Percentiles rank a stretch among this genome's conserved stretches.
phyloP scores from a whole-genome alignment of 495 filamentous ascomycete species.

The Viridothelium virens region DNA sequence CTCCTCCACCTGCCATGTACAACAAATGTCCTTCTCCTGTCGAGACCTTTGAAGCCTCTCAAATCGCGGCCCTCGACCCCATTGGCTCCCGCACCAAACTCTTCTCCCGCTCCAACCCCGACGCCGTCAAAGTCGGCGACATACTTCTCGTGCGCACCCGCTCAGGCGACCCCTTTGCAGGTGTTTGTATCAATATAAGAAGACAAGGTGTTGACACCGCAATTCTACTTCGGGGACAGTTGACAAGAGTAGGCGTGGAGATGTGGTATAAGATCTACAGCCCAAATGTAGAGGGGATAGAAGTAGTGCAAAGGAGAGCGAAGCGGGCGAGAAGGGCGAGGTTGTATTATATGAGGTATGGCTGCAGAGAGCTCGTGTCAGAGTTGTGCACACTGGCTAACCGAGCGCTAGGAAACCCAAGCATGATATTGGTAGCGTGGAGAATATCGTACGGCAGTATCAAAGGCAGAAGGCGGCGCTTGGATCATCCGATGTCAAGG shows the following conservation, averaged over 20 bases:
- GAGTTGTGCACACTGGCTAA: constrained; percentile 5
- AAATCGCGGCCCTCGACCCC: constrained; percentile 71
- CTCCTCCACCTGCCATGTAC: constrained; percentile 24
- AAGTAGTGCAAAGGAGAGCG: constrained; percentile 78
- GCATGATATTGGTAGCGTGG: constrained; percentile 63
- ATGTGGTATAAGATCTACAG: constrained; percentile 94
- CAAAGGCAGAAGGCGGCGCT: constrained; percentile 51
- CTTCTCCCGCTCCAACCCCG: constrained; percentile 65
- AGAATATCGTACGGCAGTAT: constrained; percentile 64
- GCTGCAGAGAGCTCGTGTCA: background rate
- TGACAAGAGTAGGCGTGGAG: constrained; percentile 83
- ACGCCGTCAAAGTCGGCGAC: constrained; percentile 72
- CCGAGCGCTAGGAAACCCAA: constrained; percentile 44
- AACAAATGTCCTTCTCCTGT: constrained; percentile 49
- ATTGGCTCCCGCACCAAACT: constrained; percentile 71
- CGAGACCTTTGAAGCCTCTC: constrained; percentile 50
- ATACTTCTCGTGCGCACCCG: constrained; percentile 80
- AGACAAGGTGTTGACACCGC: constrained; percentile 78
- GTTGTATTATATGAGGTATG: constrained; percentile 75
- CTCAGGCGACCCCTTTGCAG: constrained; percentile 82
- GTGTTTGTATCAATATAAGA: constrained; percentile 77
- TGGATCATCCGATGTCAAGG: constrained; percentile 28
- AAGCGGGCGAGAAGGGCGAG: constrained; percentile 83
- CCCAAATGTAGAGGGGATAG: constrained; percentile 80
- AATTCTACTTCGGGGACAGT: constrained; percentile 71